phyloP scores from a whole-genome alignment of 2,329 filamentous ascomycete genomes.

The Cladophialophora exuberans region DNA sequence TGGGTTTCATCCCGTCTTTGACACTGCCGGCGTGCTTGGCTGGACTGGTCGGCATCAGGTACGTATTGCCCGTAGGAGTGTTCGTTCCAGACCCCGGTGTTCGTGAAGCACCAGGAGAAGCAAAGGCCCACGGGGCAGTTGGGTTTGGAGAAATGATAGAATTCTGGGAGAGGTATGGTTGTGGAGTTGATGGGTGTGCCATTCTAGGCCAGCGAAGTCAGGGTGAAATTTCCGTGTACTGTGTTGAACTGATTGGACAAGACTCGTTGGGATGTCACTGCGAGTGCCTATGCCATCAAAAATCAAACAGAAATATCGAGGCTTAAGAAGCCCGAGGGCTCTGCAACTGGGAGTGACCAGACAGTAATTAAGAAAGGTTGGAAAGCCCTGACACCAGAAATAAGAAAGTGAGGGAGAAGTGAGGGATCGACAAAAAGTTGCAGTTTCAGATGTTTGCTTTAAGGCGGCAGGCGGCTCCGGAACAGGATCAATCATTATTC shows the following conservation, averaged over 20 bases:
- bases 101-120: constrained; percentile 8
- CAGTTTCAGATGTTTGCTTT: constrained; percentile 1
- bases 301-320: neutral
- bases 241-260: no score
- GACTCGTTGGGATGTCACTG: no score
- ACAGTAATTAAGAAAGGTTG: no score
- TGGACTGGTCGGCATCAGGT: constrained; percentile 88
- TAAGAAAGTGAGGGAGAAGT: constrained; percentile 6
- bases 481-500: neutral
- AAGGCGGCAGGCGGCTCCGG: neutral
- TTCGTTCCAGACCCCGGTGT: constrained; percentile 26
- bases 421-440: constrained; percentile 4
- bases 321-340: neutral
- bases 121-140: constrained; percentile 2
- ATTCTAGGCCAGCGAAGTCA: constrained; percentile 15
- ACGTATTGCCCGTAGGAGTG: constrained; percentile 56
- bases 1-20: constrained; percentile 68
- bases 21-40: constrained; percentile 64
- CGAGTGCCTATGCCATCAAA: neutral
- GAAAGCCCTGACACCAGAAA: no score
- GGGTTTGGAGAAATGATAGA: constrained; percentile 8
- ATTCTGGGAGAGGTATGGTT: constrained; percentile 11
- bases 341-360: constrained; percentile 1
- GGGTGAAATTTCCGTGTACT: neutral
- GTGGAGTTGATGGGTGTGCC: constrained; percentile 25